Evolutionary conservation across 2,329 filamentous ascomycete species (phyloP), one percentile per base, ranked within the genome.

Genomic region (Tolypocladium tundrense): DNA sequence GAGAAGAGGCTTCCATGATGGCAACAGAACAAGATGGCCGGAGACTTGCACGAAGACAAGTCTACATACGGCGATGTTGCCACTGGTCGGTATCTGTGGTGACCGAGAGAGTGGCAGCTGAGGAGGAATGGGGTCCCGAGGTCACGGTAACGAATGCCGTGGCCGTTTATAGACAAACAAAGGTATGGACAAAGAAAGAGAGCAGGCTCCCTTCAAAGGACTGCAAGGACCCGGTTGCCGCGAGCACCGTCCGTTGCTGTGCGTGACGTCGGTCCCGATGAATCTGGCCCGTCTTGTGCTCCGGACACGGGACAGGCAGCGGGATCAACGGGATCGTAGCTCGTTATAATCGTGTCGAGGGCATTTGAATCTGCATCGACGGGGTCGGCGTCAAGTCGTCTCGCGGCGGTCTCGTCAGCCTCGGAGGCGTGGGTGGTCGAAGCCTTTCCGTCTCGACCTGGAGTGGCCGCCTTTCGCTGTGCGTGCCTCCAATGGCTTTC

Each of bases 1-100:
- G 94, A 67, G 94, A 97, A 51, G 93, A 97, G 63, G 89, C 87
- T 76, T 96, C 91, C 91, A 97, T 97, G 69, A 54, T 77, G 65
- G 64, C 43, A 50, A 50, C 40, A 35, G 53, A 27, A 40, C 27
- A 48, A 39, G 58, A 27, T 51, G 24, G 42, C 43, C 56, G 57
- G 33, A 57, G 40, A 54, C 58, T 60, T 43, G 54, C 41, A 45
- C 41, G 41, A n/a, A 48, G 51, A 42, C 52, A 27, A 41, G 58
- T 37, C 41, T 21, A 39, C 42, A 24, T 35, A 40, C 58, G 52
- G 53, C 42, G 55, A 61, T 58, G 63, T 53, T 62, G 62, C 62
- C 68, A 62, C 61, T 67, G 60, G 57, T 61, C 60, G 60, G 58
- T 61, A 60, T 65, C 63, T 66, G 62, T 57, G 65, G 59, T 64